Evolutionary conservation across 1,139 yeast species (phyloP).

Genomic region (Pichia sp.): DNA sequence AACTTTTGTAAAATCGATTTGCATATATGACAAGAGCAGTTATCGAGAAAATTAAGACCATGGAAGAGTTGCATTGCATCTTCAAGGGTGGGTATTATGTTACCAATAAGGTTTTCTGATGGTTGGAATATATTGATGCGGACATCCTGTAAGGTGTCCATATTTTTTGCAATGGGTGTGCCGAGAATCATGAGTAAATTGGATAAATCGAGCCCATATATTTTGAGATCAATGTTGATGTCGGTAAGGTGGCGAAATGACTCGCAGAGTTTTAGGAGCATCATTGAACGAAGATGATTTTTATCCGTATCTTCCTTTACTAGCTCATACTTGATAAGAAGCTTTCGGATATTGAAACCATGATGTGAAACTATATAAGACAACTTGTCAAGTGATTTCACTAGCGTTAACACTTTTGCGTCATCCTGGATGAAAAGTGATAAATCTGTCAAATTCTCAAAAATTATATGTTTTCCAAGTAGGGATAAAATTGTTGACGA

Average conservation of each 20-base stretch:
- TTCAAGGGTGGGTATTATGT: conserved; percentile 22
- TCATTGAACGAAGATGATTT: conserved; percentile 26
- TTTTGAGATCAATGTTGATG: conserved; percentile 19
- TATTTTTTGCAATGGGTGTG: conserved; percentile 22
- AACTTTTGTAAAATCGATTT: conserved; percentile 11
- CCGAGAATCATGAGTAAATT: conserved; percentile 26
- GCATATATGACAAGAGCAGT: conserved; percentile 20
- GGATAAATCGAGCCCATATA: conserved; percentile 22
- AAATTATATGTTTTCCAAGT: conserved; percentile 22
- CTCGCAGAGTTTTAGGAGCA: conserved; percentile 24
- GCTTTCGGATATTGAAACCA: conserved; percentile 18
- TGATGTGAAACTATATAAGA: conserved; percentile 18
- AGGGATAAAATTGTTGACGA: conserved; percentile 23
- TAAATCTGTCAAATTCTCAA: conserved; percentile 22
- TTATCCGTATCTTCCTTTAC: conserved; percentile 21
- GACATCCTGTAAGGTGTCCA: conserved; percentile 18
- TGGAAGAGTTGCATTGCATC: conserved; percentile 25
- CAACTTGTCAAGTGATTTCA: conserved; percentile 22
- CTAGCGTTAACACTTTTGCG: conserved; percentile 22
- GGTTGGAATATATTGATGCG: conserved; percentile 23
- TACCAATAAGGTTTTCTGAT: conserved; percentile 24
- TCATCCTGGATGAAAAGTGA: conserved; percentile 26
- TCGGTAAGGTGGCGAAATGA: conserved; percentile 18
- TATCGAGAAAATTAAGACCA: conserved; percentile 19
- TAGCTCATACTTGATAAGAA: conserved; percentile 21